phyloP scores from a whole-genome alignment of 805 yeast species.

The Spathaspora girioi region DNA sequence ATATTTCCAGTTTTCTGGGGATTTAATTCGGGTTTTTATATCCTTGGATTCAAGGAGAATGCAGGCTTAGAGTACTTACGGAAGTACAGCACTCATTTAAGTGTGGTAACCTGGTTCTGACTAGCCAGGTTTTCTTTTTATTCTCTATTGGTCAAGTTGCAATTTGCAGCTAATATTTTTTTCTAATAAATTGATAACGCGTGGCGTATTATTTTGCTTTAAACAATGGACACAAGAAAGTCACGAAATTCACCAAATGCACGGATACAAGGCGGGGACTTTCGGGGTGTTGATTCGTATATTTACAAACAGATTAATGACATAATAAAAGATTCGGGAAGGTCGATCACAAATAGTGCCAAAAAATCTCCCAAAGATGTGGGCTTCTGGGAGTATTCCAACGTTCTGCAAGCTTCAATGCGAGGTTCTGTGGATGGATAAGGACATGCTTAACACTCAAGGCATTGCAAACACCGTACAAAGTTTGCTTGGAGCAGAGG shows the following conservation, averaged over 20 bases:
- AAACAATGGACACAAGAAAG: neutral
- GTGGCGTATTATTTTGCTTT: neutral
- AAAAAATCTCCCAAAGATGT: too few species aligned
- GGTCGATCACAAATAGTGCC: neutral
- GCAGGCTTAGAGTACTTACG: neutral
- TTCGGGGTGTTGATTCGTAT: neutral
- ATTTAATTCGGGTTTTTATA: neutral
- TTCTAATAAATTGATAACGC: neutral
- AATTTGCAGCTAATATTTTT: neutral
- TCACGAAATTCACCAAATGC: neutral
- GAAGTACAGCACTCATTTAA: neutral
- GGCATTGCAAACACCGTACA: too few species aligned
- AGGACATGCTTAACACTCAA: too few species aligned
- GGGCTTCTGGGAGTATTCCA: too few species aligned
- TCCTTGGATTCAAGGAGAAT: neutral
- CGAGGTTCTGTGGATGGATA: too few species aligned
- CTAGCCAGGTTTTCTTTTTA: neutral
- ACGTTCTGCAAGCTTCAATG: too few species aligned
- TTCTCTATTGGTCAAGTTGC: neutral
- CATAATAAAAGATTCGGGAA: neutral
- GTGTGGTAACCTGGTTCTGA: neutral
- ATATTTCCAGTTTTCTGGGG: neutral
- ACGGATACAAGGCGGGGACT: neutral
- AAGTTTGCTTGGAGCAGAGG: too few species aligned
- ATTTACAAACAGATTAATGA: neutral